Base-by-base conservation (phyloP, 345 rosid species). In the Eucalyptus regnans region DNA sequence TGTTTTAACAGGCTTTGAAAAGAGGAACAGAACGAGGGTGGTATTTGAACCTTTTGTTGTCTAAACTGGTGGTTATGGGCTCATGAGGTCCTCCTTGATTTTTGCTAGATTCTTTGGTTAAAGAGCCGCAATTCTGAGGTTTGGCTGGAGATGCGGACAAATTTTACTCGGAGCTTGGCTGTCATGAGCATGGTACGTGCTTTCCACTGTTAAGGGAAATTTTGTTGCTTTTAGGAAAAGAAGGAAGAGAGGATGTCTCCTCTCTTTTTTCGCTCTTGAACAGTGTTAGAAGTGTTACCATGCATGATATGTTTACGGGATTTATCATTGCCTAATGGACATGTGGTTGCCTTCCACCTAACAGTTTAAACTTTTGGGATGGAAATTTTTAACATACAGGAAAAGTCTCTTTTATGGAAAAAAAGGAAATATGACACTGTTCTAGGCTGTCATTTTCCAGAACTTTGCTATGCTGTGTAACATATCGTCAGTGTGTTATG, bases 141-240 rank as follows among this genome's bases (percentile, higher is more conserved):
- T 52, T 98, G 99, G 99, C 94, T 98, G 51, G 99, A 98, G 92
- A 97, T 98, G 92, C 94, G 99, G 93, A 98, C 99, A 86, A 98
- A 97, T 91, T 98, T 96, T 90, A 98, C 99, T 46, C 93, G 99
- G 94, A 98, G 99, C 91, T 95, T 97, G 92, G 99, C 99, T 25
- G 99, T 98, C 89, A 98, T 98, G 99, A 98, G 99, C 93, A 98
- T 97, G 99, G 99, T 97, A 96, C 76, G 96, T 51, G 58, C 80
- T 68, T 90, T 93, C 44, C 23, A 33, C 44, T 68, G 80, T 68
- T 68, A 15, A 31, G 23, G 80, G 44, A 33, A 12, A 33, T 68
- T 16, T 37, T 68, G 80, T 33, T 31, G 43, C 43, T 31, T 68
- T 68, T 68, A 15, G 22, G 80, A 31, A 33, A 68, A 68, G 80